phyloP scores from a whole-genome alignment of 495 filamentous ascomycete species.

The Xylaria castorea region DNA sequence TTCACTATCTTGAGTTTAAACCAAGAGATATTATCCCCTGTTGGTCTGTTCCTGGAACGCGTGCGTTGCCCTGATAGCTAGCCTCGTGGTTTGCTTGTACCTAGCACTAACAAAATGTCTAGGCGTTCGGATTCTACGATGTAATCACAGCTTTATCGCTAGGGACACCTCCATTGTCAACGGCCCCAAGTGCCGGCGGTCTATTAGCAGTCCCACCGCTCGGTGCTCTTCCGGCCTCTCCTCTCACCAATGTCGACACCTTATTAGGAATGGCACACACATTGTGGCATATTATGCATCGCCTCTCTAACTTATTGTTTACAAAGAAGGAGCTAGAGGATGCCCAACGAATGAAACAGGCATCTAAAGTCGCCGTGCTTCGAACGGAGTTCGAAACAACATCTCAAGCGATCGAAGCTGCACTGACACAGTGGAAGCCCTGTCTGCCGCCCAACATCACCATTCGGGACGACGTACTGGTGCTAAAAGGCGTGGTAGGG shows the following conservation, averaged over 20 bases:
- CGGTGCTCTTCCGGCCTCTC: constrained; percentile 50
- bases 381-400: constrained; percentile 62
- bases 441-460: constrained; percentile 41
- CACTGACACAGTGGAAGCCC: constrained; percentile 62
- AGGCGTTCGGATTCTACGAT: constrained; percentile 71
- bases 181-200: constrained; percentile 54
- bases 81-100: background rate
- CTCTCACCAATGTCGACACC: constrained; percentile 60
- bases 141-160: constrained; percentile 69
- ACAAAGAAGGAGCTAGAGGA: constrained; percentile 57
- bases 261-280: constrained; percentile 69
- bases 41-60: constrained; percentile 62
- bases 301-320: constrained; percentile 61
- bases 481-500: constrained; percentile 20
- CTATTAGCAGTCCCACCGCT: constrained; percentile 55
- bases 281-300: constrained; percentile 68
- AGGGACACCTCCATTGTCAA: constrained; percentile 62
- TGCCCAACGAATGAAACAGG: constrained; percentile 42
- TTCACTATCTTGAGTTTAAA: constrained; percentile 63
- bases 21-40: constrained; percentile 54
- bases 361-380: constrained; percentile 59
- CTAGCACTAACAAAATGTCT: constrained; percentile 22
- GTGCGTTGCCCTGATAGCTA: constrained; percentile 43
- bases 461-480: constrained; percentile 28
- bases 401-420: constrained; percentile 61